Evolutionary conservation across 163 green algal species (phyloP).

Genomic region (Scenedesmus sp.): DNA sequence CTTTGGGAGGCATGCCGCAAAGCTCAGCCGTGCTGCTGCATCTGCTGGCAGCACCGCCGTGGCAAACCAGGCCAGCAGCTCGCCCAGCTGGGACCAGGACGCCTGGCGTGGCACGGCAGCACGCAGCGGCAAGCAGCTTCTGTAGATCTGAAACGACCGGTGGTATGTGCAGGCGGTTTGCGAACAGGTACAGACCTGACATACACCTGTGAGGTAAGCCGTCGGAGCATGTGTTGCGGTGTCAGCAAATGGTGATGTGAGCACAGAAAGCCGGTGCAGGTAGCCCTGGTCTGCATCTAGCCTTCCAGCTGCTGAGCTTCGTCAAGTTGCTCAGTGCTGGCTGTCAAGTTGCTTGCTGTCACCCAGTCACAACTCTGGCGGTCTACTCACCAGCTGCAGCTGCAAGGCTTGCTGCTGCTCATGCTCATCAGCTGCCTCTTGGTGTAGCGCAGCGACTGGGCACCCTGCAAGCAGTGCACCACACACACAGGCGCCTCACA

Average conservation of each 20-base stretch:
- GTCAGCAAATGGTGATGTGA: too few relatives aligned
- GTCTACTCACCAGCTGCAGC: neutral
- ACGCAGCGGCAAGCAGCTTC: neutral
- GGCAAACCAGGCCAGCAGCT: constrained; percentile 23
- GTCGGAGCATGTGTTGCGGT: too few relatives aligned
- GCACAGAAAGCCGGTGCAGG: too few relatives aligned
- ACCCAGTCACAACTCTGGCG: too few relatives aligned
- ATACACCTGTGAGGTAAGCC: too few relatives aligned
- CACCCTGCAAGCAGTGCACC: neutral
- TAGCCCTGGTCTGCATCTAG: too few relatives aligned
- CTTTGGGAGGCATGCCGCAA: constrained; percentile 15
- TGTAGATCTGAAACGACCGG: neutral
- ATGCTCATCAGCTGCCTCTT: neutral
- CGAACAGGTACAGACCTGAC: too few relatives aligned
- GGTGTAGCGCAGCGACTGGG: neutral
- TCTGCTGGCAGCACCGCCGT: constrained; percentile 8
- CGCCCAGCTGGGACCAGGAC: constrained; percentile 18
- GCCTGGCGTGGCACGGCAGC: neutral
- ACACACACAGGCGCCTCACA: too few relatives aligned
- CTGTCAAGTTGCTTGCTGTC: too few relatives aligned
- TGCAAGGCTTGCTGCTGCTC: neutral
- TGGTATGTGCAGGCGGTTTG: too few relatives aligned
- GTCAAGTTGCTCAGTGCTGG: too few relatives aligned
- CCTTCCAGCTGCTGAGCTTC: too few relatives aligned
- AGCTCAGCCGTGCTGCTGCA: neutral